Percentiles rank a stretch among this genome's conserved stretches.
Evolutionary conservation across 1,139 yeast genomes (phyloP).

Genomic region (Waltiozyma sp.): DNA sequence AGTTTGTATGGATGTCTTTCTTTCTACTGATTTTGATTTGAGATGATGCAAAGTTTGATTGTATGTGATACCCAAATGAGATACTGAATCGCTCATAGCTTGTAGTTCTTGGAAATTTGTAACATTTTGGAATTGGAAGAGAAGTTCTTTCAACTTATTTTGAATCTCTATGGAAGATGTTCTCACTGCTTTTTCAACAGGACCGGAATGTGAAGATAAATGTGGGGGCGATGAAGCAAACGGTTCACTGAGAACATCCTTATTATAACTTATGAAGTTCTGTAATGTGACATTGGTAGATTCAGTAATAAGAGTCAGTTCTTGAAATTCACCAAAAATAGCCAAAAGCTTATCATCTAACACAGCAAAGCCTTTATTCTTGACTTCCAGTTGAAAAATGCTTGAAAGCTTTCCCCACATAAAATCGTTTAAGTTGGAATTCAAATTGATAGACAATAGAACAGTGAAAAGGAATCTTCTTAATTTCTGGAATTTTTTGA

Average conservation of each 20-base stretch:
- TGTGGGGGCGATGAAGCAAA: neutral
- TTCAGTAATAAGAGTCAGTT: neutral
- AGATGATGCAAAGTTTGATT: neutral
- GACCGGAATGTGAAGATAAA: neutral
- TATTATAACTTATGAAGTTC: neutral
- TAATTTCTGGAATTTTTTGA: slow-evolving; percentile 25
- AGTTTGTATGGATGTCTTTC: neutral
- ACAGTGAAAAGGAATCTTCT: slow-evolving; percentile 31
- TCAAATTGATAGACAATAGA: slow-evolving; percentile 25
- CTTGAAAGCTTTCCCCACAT: slow-evolving; percentile 4
- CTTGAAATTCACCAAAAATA: neutral
- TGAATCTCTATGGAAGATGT: slow-evolving; percentile 4
- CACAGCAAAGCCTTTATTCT: neutral
- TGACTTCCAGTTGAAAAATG: slow-evolving; percentile 3
- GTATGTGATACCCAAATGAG: slow-evolving; percentile 7
- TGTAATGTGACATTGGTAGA: neutral
- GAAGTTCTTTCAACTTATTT: slow-evolving; percentile 10
- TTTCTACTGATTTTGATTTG: neutral
- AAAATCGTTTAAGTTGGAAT: slow-evolving; percentile 1
- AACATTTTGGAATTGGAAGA: slow-evolving; percentile 7
- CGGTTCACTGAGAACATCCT: neutral
- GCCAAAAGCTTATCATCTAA: neutral
- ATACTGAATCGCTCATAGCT: slow-evolving; percentile 8
- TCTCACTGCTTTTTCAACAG: neutral
- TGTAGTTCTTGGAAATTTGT: slow-evolving; percentile 7